Evolutionary conservation across 129 eudicot genomes (phyloP).

Genomic region (Tanacetum coccineum): DNA sequence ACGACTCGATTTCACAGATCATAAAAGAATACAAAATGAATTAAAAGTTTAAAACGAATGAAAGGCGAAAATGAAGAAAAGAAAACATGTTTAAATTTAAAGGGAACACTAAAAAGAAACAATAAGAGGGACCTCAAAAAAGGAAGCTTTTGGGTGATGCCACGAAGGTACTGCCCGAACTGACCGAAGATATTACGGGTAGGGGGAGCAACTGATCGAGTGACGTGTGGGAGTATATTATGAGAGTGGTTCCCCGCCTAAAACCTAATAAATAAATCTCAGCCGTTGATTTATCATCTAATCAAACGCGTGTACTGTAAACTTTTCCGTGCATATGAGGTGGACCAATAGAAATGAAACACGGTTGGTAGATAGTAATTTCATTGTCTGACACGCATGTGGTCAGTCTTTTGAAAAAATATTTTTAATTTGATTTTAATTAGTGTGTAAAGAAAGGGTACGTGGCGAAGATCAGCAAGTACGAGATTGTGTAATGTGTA

Average conservation of each 20-base stretch:
- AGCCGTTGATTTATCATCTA: slow-evolving; percentile 31
- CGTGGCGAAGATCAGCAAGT: slow-evolving; percentile 41
- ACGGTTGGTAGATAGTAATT: slow-evolving; percentile 28
- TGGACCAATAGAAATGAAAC: slow-evolving; percentile 28
- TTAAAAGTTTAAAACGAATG: not conserved
- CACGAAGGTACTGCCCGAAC: slow-evolving; percentile 32
- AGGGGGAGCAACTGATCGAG: slow-evolving; percentile 31
- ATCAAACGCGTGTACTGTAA: slow-evolving; percentile 45
- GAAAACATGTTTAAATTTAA: slow-evolving; percentile 14
- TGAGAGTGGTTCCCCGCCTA: slow-evolving; percentile 43
- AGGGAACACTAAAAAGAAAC: slow-evolving; percentile 11
- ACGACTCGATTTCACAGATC: not conserved
- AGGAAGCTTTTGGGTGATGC: slow-evolving; percentile 37
- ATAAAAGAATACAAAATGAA: not conserved
- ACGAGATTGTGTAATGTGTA: slow-evolving; percentile 37
- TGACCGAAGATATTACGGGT: slow-evolving; percentile 27
- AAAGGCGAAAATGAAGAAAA: not conserved
- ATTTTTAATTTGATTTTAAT: not conserved
- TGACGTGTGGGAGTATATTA: slow-evolving; percentile 47
- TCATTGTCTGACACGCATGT: slow-evolving; percentile 43
- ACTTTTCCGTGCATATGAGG: slow-evolving; percentile 35
- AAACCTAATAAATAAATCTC: slow-evolving; percentile 25
- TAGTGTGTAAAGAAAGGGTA: slow-evolving; percentile 20
- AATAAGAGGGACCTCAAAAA: slow-evolving; percentile 31
- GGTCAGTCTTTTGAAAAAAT: slow-evolving; percentile 17